A percentile compares a stretch with the other conserved stretches of the same genome.
These are phyloP conservation scores for Dissophora globulifera DNA, from an alignment of 192 early-diverging fungal species.

Conservation along the genomic window DNA sequence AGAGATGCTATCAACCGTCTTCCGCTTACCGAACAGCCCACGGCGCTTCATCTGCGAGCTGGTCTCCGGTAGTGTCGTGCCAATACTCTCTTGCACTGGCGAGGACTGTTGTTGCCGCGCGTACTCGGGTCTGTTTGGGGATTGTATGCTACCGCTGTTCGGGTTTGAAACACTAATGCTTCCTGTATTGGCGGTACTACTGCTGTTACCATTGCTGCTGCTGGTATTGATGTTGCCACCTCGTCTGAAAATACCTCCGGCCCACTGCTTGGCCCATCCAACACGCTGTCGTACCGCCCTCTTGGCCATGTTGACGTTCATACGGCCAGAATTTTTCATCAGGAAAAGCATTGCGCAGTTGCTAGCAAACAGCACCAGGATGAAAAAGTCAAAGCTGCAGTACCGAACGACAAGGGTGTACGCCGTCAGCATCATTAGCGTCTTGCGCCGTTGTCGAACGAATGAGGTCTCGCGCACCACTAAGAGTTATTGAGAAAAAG, in stretches of 20 bases:
- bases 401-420: slow-evolving; percentile 59
- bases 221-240: slow-evolving; percentile 18
- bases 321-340: slow-evolving; percentile 65
- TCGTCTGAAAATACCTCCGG: slow-evolving; percentile 56
- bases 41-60: slow-evolving; percentile 47
- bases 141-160: background rate
- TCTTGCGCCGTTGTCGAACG: slow-evolving; percentile 58
- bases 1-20: slow-evolving; percentile 18
- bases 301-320: slow-evolving; percentile 71
- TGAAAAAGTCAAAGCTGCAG: slow-evolving; percentile 63
- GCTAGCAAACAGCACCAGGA: slow-evolving; percentile 59
- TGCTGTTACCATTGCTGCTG: background rate
- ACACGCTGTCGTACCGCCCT: slow-evolving; percentile 63
- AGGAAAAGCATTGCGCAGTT: slow-evolving; percentile 64
- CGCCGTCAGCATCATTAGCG: slow-evolving; percentile 55
- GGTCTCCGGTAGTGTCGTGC: background rate
- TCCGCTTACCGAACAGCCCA: slow-evolving; percentile 44
- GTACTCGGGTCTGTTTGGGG: slow-evolving; percentile 1
- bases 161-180: background rate
- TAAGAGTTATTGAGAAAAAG: background rate
- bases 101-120: background rate
- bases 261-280: slow-evolving; percentile 67
- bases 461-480: slow-evolving; percentile 62
- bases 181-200: background rate
- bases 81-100: background rate